Percentiles rank a stretch among this genome's conserved stretches.
Conservation (phyloP, 2,329 filamentous ascomycete species). For the Trichoderma asperellum region DNA sequence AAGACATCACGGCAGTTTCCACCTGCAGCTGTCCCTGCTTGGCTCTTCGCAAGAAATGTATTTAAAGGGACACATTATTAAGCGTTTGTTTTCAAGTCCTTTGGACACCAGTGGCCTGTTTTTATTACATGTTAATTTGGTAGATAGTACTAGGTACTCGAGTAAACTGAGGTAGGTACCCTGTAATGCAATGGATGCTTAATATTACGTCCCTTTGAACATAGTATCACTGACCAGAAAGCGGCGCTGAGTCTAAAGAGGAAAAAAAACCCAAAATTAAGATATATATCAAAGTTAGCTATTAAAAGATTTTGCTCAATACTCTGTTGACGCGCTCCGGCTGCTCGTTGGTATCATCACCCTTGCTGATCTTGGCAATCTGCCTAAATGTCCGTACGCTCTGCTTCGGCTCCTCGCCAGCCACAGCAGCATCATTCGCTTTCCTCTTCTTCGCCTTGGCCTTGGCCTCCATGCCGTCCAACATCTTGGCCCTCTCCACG, state of each 20-base stretch:
- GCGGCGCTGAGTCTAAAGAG: not conserved
- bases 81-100: not conserved
- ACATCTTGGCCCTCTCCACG: conserved; percentile 78
- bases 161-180: not conserved
- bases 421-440: conserved; percentile 36
- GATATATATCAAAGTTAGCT: not conserved
- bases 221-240: not conserved
- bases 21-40: not conserved
- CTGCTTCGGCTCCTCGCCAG: conserved; percentile 33
- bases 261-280: not conserved
- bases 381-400: conserved; percentile 65
- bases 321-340: conserved; percentile 62
- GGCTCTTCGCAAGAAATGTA: not conserved
- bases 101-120: not conserved
- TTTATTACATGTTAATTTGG: not conserved
- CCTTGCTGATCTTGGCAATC: conserved; percentile 60
- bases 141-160: not conserved
- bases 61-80: not conserved
- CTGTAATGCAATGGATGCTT: not conserved
- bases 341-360: conserved; percentile 49
- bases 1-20: not conserved
- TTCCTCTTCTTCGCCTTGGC: conserved; percentile 49
- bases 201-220: not conserved
- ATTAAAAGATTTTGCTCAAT: conserved; percentile 66
- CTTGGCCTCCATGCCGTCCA: conserved; percentile 69